Percentiles rank a stretch among this genome's conserved stretches.
Conservation (phyloP, 495 filamentous ascomycete genomes). For the Talaromyces adpressus region DNA sequence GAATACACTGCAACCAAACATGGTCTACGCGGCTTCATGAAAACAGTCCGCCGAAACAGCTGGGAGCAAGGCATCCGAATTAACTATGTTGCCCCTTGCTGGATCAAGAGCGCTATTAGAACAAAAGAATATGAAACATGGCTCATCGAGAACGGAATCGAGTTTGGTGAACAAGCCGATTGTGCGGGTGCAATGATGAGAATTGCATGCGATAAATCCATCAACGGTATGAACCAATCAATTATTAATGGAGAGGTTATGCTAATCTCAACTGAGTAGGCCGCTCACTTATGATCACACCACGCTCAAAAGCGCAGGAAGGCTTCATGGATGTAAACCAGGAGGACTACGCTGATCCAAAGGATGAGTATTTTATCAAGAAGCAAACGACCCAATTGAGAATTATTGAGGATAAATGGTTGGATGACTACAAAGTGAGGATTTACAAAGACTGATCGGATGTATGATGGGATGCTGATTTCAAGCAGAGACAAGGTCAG, state of each 20-base stretch:
- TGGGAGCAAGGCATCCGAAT: neutral
- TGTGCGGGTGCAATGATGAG: neutral
- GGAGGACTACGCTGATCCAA: neutral
- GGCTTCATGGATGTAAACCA: neutral
- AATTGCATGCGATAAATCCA: neutral
- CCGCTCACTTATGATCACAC: neutral
- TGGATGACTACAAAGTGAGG: neutral
- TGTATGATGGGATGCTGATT: neutral
- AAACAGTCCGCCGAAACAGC: neutral
- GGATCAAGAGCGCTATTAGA: neutral
- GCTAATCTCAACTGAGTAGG: neutral
- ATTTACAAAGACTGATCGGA: neutral
- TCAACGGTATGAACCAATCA: neutral
- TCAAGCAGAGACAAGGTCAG: neutral
- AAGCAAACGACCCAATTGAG: neutral
- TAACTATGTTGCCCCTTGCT: neutral
- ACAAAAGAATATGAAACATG: neutral
- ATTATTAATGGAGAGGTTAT: neutral
- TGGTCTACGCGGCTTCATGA: neutral
- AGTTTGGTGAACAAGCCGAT: neutral
- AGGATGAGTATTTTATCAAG: neutral
- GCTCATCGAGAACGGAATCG: neutral
- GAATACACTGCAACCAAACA: neutral
- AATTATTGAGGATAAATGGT: neutral
- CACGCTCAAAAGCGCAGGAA: neutral